These are phyloP conservation scores for Rubia peregrina DNA, from an alignment of 305 asterid genomes.

Conservation along the genomic window DNA sequence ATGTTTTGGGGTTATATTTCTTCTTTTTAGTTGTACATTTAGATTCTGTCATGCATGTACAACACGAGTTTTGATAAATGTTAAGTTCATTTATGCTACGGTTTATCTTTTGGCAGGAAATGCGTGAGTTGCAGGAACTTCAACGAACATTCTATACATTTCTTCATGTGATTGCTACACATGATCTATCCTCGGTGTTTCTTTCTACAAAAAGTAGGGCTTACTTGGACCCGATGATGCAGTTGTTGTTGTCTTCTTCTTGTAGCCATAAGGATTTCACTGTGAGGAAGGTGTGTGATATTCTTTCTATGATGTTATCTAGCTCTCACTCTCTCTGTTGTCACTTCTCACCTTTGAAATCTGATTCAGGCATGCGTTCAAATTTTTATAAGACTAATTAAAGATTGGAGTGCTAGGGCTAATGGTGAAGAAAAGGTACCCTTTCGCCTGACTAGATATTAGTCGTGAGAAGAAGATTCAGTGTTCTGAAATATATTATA, in stretches of 20 bases:
- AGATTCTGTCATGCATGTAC: background rate
- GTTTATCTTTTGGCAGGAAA: slow-evolving; percentile 50
- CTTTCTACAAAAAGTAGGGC: slow-evolving; percentile 49
- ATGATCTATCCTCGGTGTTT: slow-evolving; percentile 72
- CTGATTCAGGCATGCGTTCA: slow-evolving; percentile 77
- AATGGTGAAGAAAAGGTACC: slow-evolving; percentile 67
- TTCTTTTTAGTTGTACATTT: background rate
- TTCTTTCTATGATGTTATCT: background rate
- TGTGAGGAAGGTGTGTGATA: slow-evolving; percentile 57
- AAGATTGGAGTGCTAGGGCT: slow-evolving; percentile 74
- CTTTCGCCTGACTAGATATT: slow-evolving; percentile 7
- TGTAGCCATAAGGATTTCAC: slow-evolving; percentile 76
- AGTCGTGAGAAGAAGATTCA: slow-evolving; percentile 1
- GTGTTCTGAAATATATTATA: slow-evolving; percentile 10
- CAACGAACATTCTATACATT: slow-evolving; percentile 72
- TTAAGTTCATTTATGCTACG: background rate
- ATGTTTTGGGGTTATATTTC: background rate
- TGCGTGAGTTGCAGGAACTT: slow-evolving; percentile 79
- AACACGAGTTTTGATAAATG: background rate
- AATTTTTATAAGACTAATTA: slow-evolving; percentile 75
- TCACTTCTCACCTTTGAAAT: background rate
- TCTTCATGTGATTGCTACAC: slow-evolving; percentile 71
- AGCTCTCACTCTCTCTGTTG: background rate
- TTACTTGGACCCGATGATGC: slow-evolving; percentile 71
- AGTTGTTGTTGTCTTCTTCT: slow-evolving; percentile 53